These are phyloP conservation scores for Vanrija pseudolonga DNA, from an alignment of 1,284 basidiomycete species.

Conservation along the genomic window DNA sequence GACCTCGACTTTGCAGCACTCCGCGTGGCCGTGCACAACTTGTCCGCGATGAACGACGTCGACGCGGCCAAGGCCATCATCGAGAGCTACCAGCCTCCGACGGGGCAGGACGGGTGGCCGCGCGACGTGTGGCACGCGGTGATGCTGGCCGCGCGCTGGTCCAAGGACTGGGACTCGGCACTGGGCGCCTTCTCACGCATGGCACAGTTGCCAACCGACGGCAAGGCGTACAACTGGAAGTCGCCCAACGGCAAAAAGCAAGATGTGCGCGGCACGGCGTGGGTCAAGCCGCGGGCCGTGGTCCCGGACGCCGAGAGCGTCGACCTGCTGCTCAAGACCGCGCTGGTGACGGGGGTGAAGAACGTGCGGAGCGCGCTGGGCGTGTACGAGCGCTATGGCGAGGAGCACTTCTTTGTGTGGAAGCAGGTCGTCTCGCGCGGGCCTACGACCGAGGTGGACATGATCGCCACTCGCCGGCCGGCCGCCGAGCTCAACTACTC, in stretches of 20 bases:
- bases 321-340: constrained; percentile 26
- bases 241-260: constrained; percentile 17
- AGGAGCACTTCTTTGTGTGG: background rate
- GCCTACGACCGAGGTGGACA: background rate
- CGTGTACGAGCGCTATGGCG: constrained; percentile 13
- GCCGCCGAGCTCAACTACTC: background rate
- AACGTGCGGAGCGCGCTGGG: constrained; percentile 20
- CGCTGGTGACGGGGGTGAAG: constrained; percentile 16
- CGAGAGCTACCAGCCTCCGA: constrained; percentile 25
- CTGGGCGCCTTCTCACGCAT: constrained; percentile 29
- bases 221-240: constrained; percentile 7
- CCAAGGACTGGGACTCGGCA: constrained; percentile 31
- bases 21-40: constrained; percentile 6
- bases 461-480: background rate
- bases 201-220: constrained; percentile 9
- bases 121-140: constrained; percentile 20
- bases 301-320: constrained; percentile 19
- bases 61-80: constrained; percentile 19
- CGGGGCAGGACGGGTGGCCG: constrained; percentile 26
- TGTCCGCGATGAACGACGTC: constrained; percentile 16
- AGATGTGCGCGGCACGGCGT: constrained; percentile 17
- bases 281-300: constrained; percentile 10
- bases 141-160: constrained; percentile 32
- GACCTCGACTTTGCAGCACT: constrained; percentile 16
- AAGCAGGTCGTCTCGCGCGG: background rate